Evolutionary conservation across 1,284 basidiomycete genomes (phyloP), one percentile per base, ranked within the genome.

Genomic region (Salmacisia buchloeana): DNA sequence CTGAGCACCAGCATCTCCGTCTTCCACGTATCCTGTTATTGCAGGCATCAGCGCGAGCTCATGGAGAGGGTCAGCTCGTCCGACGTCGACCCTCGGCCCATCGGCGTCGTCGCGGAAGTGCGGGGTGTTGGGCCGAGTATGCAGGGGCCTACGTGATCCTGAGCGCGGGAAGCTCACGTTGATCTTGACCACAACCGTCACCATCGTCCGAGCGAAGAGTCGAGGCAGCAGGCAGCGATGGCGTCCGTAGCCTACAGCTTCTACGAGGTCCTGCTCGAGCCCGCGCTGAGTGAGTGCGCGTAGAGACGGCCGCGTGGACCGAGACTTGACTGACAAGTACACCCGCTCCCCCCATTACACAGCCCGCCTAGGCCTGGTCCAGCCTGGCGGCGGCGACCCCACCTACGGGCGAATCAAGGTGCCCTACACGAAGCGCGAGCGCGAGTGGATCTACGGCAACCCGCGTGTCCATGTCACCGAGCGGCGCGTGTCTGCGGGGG

Each of bases 361-460:
- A 54, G 49, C 34, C 29, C 49, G 49, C 9, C 27, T 54, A 7
- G 49, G 49, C 27, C 25, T 54, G 1, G 49, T 33, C 21, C 46
- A 52, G 3, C 67, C 70, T 1, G 75, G 75, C 29, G 59, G 63
- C 10, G 73, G 71, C 21, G 77, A 79, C 59, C 70, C 76, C 0
- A 76, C 77, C 18, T 79, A 71, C 46, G 77, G 77, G 13, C 68
- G 77, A 3, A 62, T 65, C 34, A 31, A 61, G 4, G 56, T 79
- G 25, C 70, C 75, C 15, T 73, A 72, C 54, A 69, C 72, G 0
- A 45, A 46, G 21, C 34, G 60, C 12, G 77, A 79, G 61, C 64
- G 68, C 18, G 64, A 63, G 0, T 57, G 65, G n/a, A 77, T 79
- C 62, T 74, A 76, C 67, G 71, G 75, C 13, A 77, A 78, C 35